A percentile compares a stretch with the other conserved stretches of the same genome.
phyloP scores from a whole-genome alignment of 2,329 filamentous ascomycete species.

The Epichloe scottii region DNA sequence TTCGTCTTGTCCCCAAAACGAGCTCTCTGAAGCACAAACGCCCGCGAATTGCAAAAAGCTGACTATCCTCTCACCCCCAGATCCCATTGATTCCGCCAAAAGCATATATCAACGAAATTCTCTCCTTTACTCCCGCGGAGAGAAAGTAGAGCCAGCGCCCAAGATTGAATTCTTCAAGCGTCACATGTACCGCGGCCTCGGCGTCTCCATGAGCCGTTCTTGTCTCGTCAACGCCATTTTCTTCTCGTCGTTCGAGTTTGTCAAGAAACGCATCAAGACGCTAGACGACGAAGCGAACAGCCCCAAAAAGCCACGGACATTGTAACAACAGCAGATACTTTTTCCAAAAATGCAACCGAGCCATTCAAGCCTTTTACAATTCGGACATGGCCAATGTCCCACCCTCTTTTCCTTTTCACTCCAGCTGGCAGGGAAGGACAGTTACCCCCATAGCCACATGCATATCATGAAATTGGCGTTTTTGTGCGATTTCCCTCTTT shows the following conservation, averaged over 20 bases:
- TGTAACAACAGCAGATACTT: constrained; percentile 6
- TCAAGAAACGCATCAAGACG: constrained; percentile 54
- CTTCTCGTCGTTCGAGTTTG: constrained; percentile 77
- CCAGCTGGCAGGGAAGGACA: not conserved
- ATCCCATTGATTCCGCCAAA: constrained; percentile 70
- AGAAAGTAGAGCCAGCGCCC: constrained; percentile 50
- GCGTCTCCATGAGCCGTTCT: constrained; percentile 71
- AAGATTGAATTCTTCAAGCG: constrained; percentile 67
- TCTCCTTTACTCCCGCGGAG: constrained; percentile 54
- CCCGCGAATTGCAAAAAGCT: not conserved
- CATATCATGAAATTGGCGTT: constrained; percentile 6
- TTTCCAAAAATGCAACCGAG: not conserved
- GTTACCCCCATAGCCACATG: not conserved
- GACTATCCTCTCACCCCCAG: constrained; percentile 19
- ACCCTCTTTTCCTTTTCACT: not conserved
- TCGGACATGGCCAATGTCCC: not conserved
- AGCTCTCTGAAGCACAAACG: constrained; percentile 2
- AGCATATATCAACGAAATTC: constrained; percentile 77
- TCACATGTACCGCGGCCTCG: constrained; percentile 72
- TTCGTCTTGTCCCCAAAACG: constrained; percentile 26
- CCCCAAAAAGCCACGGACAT: constrained; percentile 4
- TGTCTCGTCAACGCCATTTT: constrained; percentile 80
- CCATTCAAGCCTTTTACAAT: no score
- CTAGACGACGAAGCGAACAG: constrained; percentile 26
- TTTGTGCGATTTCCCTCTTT: not conserved